Evolutionary conservation across 2,329 filamentous ascomycete species (phyloP).

Genomic region (Plectosphaerella sp.): DNA sequence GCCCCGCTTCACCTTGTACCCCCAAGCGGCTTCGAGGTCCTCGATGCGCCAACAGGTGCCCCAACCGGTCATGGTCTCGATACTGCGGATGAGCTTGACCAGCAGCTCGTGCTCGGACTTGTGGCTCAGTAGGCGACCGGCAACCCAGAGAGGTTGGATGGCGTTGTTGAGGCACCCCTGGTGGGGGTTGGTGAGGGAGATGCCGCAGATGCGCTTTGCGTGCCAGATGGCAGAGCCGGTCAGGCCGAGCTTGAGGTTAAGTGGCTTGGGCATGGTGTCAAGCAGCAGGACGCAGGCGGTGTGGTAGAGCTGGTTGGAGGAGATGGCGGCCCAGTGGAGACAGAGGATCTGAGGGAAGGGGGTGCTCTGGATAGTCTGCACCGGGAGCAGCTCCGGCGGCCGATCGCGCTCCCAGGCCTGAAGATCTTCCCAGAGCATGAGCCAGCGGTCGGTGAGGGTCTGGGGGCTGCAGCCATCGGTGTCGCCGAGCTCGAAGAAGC

Average conservation of each 20-base stretch:
- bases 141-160: constrained; percentile 53
- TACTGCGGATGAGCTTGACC: constrained; percentile 39
- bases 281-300: constrained; percentile 50
- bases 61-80: constrained; percentile 50
- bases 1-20: constrained; percentile 23
- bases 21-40: constrained; percentile 41
- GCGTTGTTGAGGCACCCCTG: constrained; percentile 53
- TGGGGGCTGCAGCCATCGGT: constrained; percentile 36
- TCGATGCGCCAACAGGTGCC: constrained; percentile 47
- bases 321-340: constrained; percentile 49
- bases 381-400: constrained; percentile 40
- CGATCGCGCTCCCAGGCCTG: constrained; percentile 42
- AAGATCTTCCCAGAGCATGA: constrained; percentile 42
- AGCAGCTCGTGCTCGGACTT: constrained; percentile 33
- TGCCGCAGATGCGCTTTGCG: constrained; percentile 50
- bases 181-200: constrained; percentile 51
- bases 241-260: constrained; percentile 14
- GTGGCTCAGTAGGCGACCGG: constrained; percentile 49
- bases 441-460: constrained; percentile 39
- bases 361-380: constrained; percentile 34
- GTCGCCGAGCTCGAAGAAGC: constrained; percentile 41
- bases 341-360: constrained; percentile 51
- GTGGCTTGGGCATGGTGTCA: constrained; percentile 30
- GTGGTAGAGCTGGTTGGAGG: constrained; percentile 53
- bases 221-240: constrained; percentile 46